Percentiles rank a stretch among this genome's conserved stretches.
Conservation (phyloP, 2,329 filamentous ascomycete genomes). For the Apiospora phragmitis region DNA sequence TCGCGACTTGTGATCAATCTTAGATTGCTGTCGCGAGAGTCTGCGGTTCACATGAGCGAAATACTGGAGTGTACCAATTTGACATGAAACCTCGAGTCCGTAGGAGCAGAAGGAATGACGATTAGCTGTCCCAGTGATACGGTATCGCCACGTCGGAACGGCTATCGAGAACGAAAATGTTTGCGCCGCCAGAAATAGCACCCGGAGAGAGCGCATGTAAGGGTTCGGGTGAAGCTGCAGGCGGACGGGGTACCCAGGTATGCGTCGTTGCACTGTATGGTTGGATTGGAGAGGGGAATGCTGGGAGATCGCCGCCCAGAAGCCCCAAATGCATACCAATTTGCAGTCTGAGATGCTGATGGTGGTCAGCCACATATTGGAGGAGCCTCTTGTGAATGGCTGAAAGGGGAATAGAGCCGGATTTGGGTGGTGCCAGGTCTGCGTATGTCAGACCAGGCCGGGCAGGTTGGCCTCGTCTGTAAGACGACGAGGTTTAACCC, state of each 20-base stretch:
- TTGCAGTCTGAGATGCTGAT: neutral
- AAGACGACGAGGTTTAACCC: neutral
- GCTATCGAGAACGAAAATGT: slow-evolving; percentile 1
- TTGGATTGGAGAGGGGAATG: neutral
- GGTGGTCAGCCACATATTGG: slow-evolving; percentile 6
- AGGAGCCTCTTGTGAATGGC: neutral
- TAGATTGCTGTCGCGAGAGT: neutral
- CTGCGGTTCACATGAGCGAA: neutral
- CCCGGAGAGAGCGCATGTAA: neutral
- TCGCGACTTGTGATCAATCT: neutral
- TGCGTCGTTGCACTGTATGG: slow-evolving; percentile 1
- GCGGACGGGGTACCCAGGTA: neutral
- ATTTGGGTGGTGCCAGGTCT: neutral
- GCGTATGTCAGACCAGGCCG: neutral
- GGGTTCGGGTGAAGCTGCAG: neutral
- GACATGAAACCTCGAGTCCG: neutral
- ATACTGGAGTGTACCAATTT: neutral
- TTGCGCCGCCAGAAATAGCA: neutral
- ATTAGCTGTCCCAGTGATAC: neutral
- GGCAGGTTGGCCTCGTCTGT: neutral
- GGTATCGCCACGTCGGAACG: neutral
- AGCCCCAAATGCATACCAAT: neutral
- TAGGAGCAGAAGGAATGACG: neutral
- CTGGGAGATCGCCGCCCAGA: neutral
- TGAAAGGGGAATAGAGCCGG: slow-evolving; percentile 4